Percentiles rank a stretch among this genome's conserved stretches.
Conservation (phyloP, 805 yeast genomes). For the Pichia cephalocereana region DNA sequence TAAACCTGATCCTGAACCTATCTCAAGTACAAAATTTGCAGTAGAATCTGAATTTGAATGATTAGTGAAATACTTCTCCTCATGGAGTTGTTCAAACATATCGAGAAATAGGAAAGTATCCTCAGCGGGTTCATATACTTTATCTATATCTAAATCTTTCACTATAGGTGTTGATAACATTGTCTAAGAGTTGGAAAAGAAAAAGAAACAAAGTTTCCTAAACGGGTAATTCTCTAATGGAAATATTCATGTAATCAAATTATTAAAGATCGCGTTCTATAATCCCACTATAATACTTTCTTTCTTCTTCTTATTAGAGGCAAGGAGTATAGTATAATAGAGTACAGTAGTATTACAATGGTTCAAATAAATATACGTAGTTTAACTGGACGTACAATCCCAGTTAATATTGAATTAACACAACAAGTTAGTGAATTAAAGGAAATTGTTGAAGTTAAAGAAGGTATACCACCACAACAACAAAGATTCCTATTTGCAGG, state of each 20-base stretch:
- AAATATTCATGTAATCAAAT: too few relatives aligned
- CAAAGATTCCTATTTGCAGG: constrained; percentile 88
- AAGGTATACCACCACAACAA: constrained; percentile 95
- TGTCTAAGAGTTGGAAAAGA: too few relatives aligned
- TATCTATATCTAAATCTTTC: constrained; percentile 45
- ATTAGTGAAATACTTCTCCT: constrained; percentile 21
- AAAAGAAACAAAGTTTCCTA: neutral
- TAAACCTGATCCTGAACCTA: constrained; percentile 91
- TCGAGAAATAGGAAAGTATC: constrained; percentile 84
- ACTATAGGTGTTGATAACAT: constrained; percentile 81
- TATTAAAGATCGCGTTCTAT: too few relatives aligned
- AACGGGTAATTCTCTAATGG: neutral
- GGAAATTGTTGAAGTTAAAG: constrained; percentile 90
- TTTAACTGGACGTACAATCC: constrained; percentile 71
- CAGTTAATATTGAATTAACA: constrained; percentile 61
- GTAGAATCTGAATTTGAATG: constrained; percentile 14
- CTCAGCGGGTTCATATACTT: constrained; percentile 91
- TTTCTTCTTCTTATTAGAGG: neutral
- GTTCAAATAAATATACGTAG: constrained; percentile 25
- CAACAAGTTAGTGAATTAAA: constrained; percentile 66
- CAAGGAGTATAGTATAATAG: too few relatives aligned
- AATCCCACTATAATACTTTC: neutral
- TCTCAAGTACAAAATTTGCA: constrained; percentile 50
- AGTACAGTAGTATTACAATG: constrained; percentile 2
- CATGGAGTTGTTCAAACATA: constrained; percentile 53